Evolutionary conservation across 768 basidiomycete genomes (phyloP).

Genomic region (Russula sp.): DNA sequence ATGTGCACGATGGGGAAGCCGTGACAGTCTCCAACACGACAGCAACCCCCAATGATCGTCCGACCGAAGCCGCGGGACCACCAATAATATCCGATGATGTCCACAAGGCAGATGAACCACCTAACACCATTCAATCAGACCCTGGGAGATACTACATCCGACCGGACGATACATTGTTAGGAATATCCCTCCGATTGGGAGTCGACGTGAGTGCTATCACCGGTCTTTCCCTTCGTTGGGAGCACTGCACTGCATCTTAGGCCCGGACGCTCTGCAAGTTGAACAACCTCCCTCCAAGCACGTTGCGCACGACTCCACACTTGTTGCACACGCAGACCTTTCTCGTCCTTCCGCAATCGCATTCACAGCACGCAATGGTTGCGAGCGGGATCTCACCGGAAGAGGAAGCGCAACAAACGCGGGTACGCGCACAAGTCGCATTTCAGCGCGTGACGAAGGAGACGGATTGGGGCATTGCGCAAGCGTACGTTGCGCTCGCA

Average conservation of each 20-base stretch:
- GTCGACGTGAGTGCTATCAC: conserved; percentile 46
- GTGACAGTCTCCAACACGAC: background rate
- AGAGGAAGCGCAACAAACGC: conserved; percentile 39
- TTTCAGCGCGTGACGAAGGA: conserved; percentile 65
- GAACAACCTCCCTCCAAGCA: conserved; percentile 60
- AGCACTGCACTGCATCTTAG: conserved; percentile 29
- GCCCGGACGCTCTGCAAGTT: conserved; percentile 55
- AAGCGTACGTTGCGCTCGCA: conserved; percentile 65
- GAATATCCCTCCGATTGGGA: conserved; percentile 19
- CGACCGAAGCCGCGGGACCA: background rate
- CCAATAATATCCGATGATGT: background rate
- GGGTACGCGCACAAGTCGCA: conserved; percentile 53
- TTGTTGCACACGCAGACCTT: conserved; percentile 62
- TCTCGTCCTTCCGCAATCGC: conserved; percentile 46
- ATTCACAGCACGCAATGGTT: conserved; percentile 23
- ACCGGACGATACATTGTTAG: conserved; percentile 21
- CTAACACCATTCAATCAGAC: background rate
- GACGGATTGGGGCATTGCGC: conserved; percentile 58
- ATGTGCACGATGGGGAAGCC: background rate
- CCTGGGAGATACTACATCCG: conserved; percentile 19
- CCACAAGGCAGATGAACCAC: background rate
- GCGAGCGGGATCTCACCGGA: conserved; percentile 30
- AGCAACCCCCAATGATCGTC: background rate
- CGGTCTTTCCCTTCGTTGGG: background rate
- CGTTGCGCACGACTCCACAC: conserved; percentile 65